Evolutionary conservation across 768 basidiomycete species (phyloP).

Genomic region (Mycena chlorophos): DNA sequence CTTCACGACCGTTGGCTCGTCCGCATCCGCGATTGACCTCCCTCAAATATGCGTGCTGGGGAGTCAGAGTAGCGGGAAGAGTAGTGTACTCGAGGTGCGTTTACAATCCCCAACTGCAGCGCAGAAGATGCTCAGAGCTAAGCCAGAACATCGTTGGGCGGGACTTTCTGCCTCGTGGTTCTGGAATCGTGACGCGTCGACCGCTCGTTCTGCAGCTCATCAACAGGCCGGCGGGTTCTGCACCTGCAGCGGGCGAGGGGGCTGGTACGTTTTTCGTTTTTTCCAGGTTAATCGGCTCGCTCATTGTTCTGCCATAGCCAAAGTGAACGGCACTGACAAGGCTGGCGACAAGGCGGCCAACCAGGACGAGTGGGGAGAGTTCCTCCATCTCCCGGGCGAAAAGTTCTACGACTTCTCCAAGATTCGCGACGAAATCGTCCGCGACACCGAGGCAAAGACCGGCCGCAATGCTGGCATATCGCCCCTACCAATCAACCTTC

Average conservation of each 20-base stretch:
- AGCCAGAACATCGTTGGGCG: conserved; percentile 93
- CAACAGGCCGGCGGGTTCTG: conserved; percentile 63
- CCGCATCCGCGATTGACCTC: conserved; percentile 78
- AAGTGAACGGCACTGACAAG: conserved; percentile 49
- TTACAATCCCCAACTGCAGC: conserved; percentile 2
- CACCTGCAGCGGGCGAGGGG: conserved; percentile 35
- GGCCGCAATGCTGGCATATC: conserved; percentile 99
- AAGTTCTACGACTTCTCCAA: conserved; percentile 98
- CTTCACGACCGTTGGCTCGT: conserved; percentile 80
- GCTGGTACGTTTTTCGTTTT: conserved; percentile 31
- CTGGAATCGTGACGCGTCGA: conserved; percentile 96
- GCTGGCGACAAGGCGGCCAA: conserved; percentile 77
- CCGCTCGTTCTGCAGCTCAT: conserved; percentile 97
- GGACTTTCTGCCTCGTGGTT: conserved; percentile 98
- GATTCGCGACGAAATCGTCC: conserved; percentile 93
- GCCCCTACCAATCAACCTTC: conserved; percentile 94
- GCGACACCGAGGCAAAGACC: conserved; percentile 97
- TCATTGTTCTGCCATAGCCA: conserved; percentile 31
- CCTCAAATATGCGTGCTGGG: conserved; percentile 91
- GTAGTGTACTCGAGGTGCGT: conserved; percentile 87
- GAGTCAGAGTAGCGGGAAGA: conserved; percentile 91
- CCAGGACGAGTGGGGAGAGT: conserved; percentile 97
- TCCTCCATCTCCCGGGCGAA: conserved; percentile 92
- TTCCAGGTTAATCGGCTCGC: conserved; percentile 7
- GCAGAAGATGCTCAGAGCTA: conserved; percentile 10